Evolutionary conservation across 345 rosid genomes (phyloP), one percentile per base, ranked within the genome.

Genomic region (Brassica carinata): DNA sequence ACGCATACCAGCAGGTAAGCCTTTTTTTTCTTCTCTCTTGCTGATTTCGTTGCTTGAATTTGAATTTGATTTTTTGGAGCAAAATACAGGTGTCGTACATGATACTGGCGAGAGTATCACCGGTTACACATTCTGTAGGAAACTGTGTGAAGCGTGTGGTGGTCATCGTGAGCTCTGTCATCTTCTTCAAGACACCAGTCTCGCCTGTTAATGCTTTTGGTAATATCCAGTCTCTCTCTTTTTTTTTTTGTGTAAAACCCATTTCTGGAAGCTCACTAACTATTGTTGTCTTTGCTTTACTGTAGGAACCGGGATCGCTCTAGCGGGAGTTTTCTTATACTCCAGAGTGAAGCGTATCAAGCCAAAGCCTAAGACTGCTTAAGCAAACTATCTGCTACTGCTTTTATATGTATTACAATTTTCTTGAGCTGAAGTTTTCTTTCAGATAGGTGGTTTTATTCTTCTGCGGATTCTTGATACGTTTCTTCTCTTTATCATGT

Each of bases 101-200:
- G 98, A 94, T 96, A 67, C 73, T 96, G 81, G 89, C 92, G 78
- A 92, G 99, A 83, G 99, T 94, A 78, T 94, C 98, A 72, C 99
- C 99, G 5, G 98, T 96, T 69, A 90, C 93, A 38, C 99, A 96
- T 85, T 96, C 99, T 0, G 98, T 96, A 10, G 99, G 99, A 67
- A 96, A 96, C 80, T 96, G 99, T 34, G 99, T 96, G 86, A 96
- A 96, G 91, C 90, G 99, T 64, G 99, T 96, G 63, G 99, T 91
- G 69, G 99, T 96, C 84, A 96, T 96, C n/a, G 95, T 94, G 79
- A 96, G 99, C 95, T 94, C 99, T 26, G 97, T 94, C 34, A 7
- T 96, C 74, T 88, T 96, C 93, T 96, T 96, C 85, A 69, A 69
- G 77, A 92, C 97, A 19, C 98, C 97, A 0, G 99, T 96, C 36